phyloP scores from a whole-genome alignment of 192 early-diverging fungal species.

The Funneliformis geosporum region DNA sequence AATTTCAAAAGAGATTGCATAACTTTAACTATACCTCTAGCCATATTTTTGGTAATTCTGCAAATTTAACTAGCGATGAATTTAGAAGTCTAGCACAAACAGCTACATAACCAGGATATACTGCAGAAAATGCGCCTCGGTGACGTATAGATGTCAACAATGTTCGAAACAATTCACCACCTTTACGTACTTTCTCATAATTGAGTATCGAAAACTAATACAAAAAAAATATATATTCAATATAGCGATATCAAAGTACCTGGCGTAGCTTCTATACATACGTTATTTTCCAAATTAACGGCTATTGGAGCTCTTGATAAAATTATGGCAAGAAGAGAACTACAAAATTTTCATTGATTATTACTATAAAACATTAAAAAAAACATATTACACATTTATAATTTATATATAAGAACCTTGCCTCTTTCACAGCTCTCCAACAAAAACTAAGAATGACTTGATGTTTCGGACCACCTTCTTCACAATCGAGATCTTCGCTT shows the following conservation, averaged over 20 bases:
- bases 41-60: conserved; percentile 68
- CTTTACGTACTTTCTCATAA: conserved; percentile 30
- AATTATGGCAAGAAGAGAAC: conserved; percentile 51
- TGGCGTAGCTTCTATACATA: neutral
- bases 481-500: neutral
- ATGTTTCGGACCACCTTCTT: conserved; percentile 58
- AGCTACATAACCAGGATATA: conserved; percentile 74
- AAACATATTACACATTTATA: neutral
- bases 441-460: conserved; percentile 89
- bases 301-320: conserved; percentile 49
- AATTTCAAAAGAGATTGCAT: neutral
- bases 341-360: conserved; percentile 22
- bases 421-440: conserved; percentile 91
- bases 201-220: conserved; percentile 23
- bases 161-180: conserved; percentile 56
- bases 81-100: conserved; percentile 71
- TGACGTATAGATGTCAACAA: conserved; percentile 80
- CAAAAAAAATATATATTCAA: conserved; percentile 20
- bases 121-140: conserved; percentile 88
- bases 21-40: conserved; percentile 51
- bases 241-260: neutral
- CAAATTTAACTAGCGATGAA: conserved; percentile 53
- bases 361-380: neutral
- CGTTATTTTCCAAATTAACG: conserved; percentile 21
- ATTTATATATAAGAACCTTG: conserved; percentile 46